Base-by-base conservation (phyloP, 495 filamentous ascomycete species). In the Lepidopterella palustris region DNA sequence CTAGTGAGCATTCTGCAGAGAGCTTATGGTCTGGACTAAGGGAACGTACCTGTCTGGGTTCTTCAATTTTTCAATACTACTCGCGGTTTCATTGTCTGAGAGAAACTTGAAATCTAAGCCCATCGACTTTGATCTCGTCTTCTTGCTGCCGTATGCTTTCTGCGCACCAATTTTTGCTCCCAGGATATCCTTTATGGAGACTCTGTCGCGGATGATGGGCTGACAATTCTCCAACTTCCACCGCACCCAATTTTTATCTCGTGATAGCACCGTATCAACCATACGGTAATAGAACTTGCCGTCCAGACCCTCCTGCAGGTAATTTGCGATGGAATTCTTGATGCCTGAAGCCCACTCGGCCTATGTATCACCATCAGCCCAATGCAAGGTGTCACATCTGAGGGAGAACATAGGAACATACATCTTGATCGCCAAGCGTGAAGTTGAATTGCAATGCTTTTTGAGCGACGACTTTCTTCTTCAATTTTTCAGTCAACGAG, bases 191-290 rank as follows among this genome's bases (percentile, higher is more conserved):
- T 76, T 71, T 21, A 85, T 77, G 3, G 84, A 78, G 29, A 96
- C 72, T 5, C 88, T 77, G 15, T 87, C 80, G 40, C 82, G 79
- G 61, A 92, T 85, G 68, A 99, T 96, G 21, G 84, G 79, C 27
- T 89, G 90, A 71, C 93, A 97, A 52, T 82, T 86, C 72, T 97
- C 93, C 8, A 90, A 83, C 73, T 99, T 99, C 93, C 93, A 99
- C 49, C 88, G 87, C 42, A 92, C 90, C 93, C 93, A 99, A 65
- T 96, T 95, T 72, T 96, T 96, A 73, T 99, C 93, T 58, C 93
- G 80, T 5, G 90, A 88, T 21, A 99, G 79, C 18, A 97, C 90
- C 4, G 91, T 96, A 67, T 97, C 92, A 32, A 99, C 89, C 82
- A 96, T 91, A 26, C 93, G 88, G 70, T 88, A 89, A 73, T 97